Base-by-base conservation (phyloP, 2,329 filamentous ascomycete species). In the Lasiodiplodia sp. region DNA sequence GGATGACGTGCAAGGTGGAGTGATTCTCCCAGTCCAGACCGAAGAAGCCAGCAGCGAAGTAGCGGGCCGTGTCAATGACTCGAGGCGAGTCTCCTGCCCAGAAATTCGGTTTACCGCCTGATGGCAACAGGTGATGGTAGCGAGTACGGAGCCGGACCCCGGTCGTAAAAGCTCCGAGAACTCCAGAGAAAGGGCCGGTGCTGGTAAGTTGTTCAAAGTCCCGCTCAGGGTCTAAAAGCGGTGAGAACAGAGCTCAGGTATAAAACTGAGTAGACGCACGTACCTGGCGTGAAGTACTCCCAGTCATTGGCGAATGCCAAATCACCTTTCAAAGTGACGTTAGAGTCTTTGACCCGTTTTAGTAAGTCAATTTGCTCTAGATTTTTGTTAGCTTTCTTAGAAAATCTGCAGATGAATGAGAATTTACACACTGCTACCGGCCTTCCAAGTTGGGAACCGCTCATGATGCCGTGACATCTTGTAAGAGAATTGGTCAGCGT, bases 391-490 rank as follows among this genome's bases (percentile, higher is more conserved):
- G 52, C 37, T 34, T 34, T 14, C n/a, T 25, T 18, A n/a, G 31
- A 18, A 47, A 37, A 16, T 51, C 4, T n/a, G 10, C 49, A 47
- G 18, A 6, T 4, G 14, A 18, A 31, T 44, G 49, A n/a, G n/a
- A 7, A 2, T 25, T 37, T 63, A 83, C 84, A 66, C 80, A 86
- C 86, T 81, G 58, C 72, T 75, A 34, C 85, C 86, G 51, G 84
- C 83, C 69, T 77, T 81, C 44, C 74, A 75, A 0, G 86, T 88
- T 0, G 87, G 86, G 76, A 87, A 88, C 73, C 87, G 79, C 73
- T 88, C 87, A 25, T 80, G 85, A 78, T 89, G 87, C 51, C 87
- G 82, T 23, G 86, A 85, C 79, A 88, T 84, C 85, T 87, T 18
- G 12, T 66, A 57, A 7, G 4, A 11, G 28, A 14, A 12, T 18